Evolutionary conservation across 495 filamentous ascomycete species (phyloP).

Genomic region (Podospora australis): DNA sequence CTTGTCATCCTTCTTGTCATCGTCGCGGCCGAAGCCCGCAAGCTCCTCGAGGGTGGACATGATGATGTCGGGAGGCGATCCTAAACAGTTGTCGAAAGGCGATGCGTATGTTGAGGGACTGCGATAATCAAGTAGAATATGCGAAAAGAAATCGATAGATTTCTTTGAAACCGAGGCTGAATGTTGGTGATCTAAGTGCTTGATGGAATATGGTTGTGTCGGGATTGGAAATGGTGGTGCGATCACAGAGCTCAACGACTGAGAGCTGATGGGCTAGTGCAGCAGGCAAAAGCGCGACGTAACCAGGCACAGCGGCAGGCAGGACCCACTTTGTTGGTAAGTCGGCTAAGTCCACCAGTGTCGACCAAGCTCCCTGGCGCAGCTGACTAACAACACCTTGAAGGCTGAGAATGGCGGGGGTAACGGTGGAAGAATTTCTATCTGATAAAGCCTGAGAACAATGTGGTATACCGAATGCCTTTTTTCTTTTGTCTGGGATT

Average conservation of each 20-base stretch:
- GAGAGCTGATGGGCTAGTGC: constrained; percentile 22
- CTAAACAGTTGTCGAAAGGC: not conserved
- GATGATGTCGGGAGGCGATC: constrained; percentile 7
- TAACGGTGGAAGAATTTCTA: too few species aligned
- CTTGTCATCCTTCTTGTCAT: constrained; percentile 61
- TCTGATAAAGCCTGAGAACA: too few species aligned
- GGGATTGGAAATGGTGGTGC: constrained; percentile 11
- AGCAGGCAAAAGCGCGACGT: constrained; percentile 35
- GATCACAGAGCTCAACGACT: constrained; percentile 20
- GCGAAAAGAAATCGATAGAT: not conserved
- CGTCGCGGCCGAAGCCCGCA: constrained; percentile 51
- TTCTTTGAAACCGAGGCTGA: not conserved
- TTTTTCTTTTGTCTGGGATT: too few species aligned
- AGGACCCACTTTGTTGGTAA: constrained; percentile 12
- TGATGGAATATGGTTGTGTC: constrained; percentile 17
- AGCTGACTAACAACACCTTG: constrained; percentile 9
- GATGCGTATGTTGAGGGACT: not conserved
- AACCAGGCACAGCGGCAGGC: constrained; percentile 19
- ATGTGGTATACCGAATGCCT: too few species aligned
- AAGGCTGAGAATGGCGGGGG: not conserved
- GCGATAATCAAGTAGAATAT: not conserved
- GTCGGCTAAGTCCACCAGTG: too few species aligned
- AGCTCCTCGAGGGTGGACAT: constrained; percentile 41
- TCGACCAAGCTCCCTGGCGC: not conserved
- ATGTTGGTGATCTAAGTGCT: constrained; percentile 1